A percentile compares a stretch with the other conserved stretches of the same genome.
phyloP scores from a whole-genome alignment of 345 rosid genomes.

The Syzygium jambos region DNA sequence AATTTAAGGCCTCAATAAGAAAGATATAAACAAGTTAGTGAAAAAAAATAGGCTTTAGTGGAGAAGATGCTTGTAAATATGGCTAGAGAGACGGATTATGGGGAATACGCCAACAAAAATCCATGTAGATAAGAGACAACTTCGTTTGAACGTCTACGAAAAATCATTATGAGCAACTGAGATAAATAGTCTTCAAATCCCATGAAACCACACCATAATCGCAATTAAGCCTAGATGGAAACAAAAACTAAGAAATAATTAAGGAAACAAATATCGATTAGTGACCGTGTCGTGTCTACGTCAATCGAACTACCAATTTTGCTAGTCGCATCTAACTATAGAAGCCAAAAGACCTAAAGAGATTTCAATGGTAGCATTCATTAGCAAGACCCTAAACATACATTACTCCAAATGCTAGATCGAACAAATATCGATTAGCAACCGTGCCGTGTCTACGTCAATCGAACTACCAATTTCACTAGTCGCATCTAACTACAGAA shows the following conservation, averaged over 20 bases:
- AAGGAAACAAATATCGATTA: not conserved
- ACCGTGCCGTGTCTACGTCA: not conserved
- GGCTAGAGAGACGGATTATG: not conserved
- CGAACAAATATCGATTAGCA: not conserved
- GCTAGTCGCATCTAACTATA: not conserved
- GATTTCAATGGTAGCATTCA: not conserved
- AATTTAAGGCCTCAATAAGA: not conserved
- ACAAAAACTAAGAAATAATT: not conserved
- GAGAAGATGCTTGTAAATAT: not conserved
- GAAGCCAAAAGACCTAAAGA: not conserved
- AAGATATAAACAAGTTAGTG: not conserved
- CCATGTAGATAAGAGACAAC: not conserved
- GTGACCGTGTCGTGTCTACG: not conserved
- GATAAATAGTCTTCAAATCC: not conserved
- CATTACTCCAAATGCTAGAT: not conserved
- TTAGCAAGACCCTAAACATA: not conserved
- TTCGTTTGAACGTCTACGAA: not conserved
- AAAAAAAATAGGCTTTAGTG: not conserved
- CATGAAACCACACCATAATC: not conserved
- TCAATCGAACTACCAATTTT: not conserved
- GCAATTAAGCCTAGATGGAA: not conserved
- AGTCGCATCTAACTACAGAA: not conserved
- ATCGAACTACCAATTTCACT: not conserved
- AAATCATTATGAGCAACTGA: not conserved
- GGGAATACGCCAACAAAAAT: not conserved